Evolutionary conservation across 2,329 filamentous ascomycete genomes (phyloP), one percentile per base, ranked within the genome.

Genomic region (Fusarium pseudocircinatum): DNA sequence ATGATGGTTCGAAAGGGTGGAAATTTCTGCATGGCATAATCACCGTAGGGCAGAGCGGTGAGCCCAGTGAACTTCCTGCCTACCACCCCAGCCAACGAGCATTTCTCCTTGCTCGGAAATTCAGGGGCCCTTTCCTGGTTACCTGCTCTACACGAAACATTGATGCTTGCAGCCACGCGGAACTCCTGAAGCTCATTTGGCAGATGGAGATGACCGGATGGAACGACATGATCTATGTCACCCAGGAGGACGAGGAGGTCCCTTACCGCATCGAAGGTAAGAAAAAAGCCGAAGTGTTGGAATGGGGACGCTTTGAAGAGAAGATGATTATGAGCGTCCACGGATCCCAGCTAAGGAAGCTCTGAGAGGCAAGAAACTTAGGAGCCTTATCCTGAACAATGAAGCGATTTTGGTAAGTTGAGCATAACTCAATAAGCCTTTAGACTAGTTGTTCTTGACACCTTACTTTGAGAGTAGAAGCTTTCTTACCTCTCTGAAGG

Each of bases 171-270:
- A 61, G 70, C 24, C 52, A 34, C 56, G 39, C 20, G 8, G 65
- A 75, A 20, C 60, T 75, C 30, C 34, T 66, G 24, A 64, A 47
- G 34, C 59, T 72, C 26, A 50, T 80, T 60, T 16, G 43, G 8
- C 24, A 30, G 28, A 44, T 77, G 13, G 74, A 74, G 52, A 49
- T 54, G 18, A 47, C 70, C 22, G 66, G 70, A 20, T 80, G 77
- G 76, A 40, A 61, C 15, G 78, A 80, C 34, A 42, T 79, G 16
- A 57, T 81, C 16, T 79, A 78, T 73, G 61, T 81, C n/a, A 43
- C 64, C 6, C 59, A 62, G 28, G 50, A 61, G 24, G 61, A 43
- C 11, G 60, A 73, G 13, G 24, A 61, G 16, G n/a, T 78, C 22
- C 70, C 74, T 24, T 67, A 57, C 40, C 70, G 43, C 28, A 62